Base-by-base conservation (phyloP, 2,329 filamentous ascomycete species). In the Aspergillus sp. region DNA sequence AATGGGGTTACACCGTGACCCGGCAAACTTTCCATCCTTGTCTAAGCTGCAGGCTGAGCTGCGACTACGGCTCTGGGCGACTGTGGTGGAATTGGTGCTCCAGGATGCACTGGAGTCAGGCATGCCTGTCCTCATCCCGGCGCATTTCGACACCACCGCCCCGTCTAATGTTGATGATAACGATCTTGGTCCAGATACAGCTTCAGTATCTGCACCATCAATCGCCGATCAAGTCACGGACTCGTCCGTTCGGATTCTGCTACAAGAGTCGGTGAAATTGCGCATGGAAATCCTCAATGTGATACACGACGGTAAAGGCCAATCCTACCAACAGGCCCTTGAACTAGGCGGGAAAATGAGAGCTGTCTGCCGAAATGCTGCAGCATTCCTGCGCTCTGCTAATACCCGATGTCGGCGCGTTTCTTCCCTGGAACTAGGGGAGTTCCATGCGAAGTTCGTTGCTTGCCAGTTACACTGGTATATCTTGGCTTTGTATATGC, bases 1-100 rank as follows among this genome's bases (percentile, higher is more conserved):
- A n/a, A 65, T 71, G 58, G 70, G 69, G 4, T 56, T 73, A 8
- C 69, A 73, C 58, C 59, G 60, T 27, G 64, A 72, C 55, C 67
- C 68, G n/a, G 39, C 49, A 39, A 45, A 53, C 12, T 64, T 71
- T 40, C 56, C 64, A 7, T 27, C 43, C 2, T 57, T 71, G 52
- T 62, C 62, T 1, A 21, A 59, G 2, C 60, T 59, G 8, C 54
- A 62, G 47, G 37, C 55, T 5, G 62, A 54, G 53, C 65, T 61
- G 44, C 63, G 55, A 12, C 27, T 25, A 11, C 56, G 62, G 6
- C 56, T 66, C 33, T 66, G 62, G 64, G 39, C 57, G 15, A 66
- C 64, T 35, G 54, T 64, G 8, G 47, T 62, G 17, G 64, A 66
- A 48, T 33, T 66, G 44, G 55, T 43, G 2, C 40, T 63, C 2